These are phyloP conservation scores for Hypoxylon lenormandii DNA, from an alignment of 495 filamentous ascomycete species.

Conservation along the genomic window DNA sequence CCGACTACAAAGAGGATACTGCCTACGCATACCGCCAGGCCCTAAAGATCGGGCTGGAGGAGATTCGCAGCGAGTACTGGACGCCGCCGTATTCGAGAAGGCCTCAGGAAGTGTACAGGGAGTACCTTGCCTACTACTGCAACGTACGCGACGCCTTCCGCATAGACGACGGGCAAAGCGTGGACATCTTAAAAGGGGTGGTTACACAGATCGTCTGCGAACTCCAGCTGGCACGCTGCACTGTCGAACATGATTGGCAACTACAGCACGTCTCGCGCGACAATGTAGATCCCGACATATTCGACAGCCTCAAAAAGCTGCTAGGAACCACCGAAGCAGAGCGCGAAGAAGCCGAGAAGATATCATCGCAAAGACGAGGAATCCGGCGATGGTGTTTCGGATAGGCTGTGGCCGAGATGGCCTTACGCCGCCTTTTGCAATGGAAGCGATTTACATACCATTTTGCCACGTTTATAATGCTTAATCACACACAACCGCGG, in stretches of 20 bases:
- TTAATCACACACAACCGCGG: too few relatives aligned
- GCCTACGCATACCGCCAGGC: slow-evolving; percentile 34
- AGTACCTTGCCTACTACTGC: slow-evolving; percentile 27
- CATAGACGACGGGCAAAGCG: slow-evolving; percentile 22
- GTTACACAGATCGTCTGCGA: slow-evolving; percentile 2
- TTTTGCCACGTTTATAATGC: too few relatives aligned
- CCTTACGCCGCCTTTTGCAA: too few relatives aligned
- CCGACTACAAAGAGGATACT: slow-evolving; percentile 30
- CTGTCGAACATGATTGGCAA: neutral
- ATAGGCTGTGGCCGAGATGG: too few relatives aligned
- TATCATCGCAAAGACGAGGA: too few relatives aligned
- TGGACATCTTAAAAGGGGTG: slow-evolving; percentile 18
- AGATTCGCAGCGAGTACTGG: slow-evolving; percentile 16
- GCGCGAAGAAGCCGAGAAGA: too few relatives aligned
- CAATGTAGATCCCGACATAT: slow-evolving; percentile 34
- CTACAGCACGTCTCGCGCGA: slow-evolving; percentile 42
- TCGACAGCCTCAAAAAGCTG: neutral
- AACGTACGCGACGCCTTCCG: slow-evolving; percentile 31
- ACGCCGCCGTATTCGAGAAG: neutral
- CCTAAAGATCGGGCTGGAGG: slow-evolving; percentile 34
- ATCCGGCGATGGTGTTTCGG: too few relatives aligned
- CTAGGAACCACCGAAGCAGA: neutral
- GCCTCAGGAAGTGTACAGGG: neutral
- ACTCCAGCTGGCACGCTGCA: neutral
- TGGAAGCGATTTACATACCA: too few relatives aligned